These are phyloP conservation scores for Arabidopsis lyrata DNA, from an alignment of 441 rosid genomes.

Conservation along the genomic window DNA sequence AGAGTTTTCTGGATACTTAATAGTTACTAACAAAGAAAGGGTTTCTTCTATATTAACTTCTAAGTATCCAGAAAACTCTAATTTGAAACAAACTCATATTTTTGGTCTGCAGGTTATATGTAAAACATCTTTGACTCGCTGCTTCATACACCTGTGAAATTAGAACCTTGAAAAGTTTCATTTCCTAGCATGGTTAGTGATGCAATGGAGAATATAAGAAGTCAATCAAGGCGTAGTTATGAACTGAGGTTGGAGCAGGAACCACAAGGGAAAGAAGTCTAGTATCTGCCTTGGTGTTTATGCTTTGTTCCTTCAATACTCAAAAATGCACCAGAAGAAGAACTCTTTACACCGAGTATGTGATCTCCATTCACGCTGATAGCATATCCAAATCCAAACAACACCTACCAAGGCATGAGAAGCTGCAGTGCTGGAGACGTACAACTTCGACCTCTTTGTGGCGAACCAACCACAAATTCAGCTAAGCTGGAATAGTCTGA, in stretches of 20 bases:
- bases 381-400: background rate
- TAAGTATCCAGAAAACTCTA: background rate
- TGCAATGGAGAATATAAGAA: background rate
- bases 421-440: background rate
- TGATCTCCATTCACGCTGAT: background rate
- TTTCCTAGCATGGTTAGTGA: background rate
- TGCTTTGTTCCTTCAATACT: background rate
- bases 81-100: background rate
- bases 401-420: background rate
- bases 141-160: background rate
- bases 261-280: background rate
- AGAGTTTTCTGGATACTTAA: background rate
- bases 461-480: background rate
- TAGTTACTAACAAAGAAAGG: background rate
- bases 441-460: background rate
- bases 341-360: background rate
- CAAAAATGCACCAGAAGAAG: background rate
- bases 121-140: background rate
- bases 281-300: background rate
- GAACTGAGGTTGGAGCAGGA: background rate
- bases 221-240: background rate
- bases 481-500: background rate
- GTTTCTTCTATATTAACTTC: background rate
- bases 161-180: background rate
- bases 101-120: background rate